Base-by-base conservation (phyloP, 2,329 filamentous ascomycete genomes). In the Magnaporthiopsis poae region DNA sequence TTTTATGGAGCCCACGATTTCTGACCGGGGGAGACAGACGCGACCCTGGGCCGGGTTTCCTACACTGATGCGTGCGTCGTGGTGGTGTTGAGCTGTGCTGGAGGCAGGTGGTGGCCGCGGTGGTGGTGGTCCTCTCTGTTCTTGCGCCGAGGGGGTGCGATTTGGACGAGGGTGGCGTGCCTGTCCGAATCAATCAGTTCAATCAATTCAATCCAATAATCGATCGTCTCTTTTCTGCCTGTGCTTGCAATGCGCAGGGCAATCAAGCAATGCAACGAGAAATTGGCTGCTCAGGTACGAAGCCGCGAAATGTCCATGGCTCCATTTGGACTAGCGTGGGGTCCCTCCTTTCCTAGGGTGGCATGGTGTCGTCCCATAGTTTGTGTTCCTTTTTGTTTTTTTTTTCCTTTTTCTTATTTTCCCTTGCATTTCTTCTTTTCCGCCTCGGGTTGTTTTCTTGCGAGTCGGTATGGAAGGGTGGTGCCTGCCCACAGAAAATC, bases 1-100 rank as follows among this genome's bases (percentile, higher is more conserved):
- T 31, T 75, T 75, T 76, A 74, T 75, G 75, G 75, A 75, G 76
- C 74, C 74, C 75, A 74, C 72, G 72, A 76, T 75, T 75, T 72
- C 72, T 71, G 69, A 70, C 71, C 72, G 70, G 73, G 71, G 64
- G 64, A 63, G 65, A 33, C 63, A 66, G 68, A 69, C 71, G 72
- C 73, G 73, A 73, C 74, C 73, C 71, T 74, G 73, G 73, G 72
- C 73, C 73, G 72, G 71, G 68, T 72, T 74, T 72, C 70, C 71
- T 68, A 46, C 65, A 46, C 65, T 21, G 35, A 62, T 60, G 61
- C 61, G 36, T 62, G 27, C 61, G 61, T 62, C 21, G 63, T 65
- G 63, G 63, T 56, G 29, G 59, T 60, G 59, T 60, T 25, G 56
- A 25, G 59, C 27, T 25, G n/a, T 12, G 59, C 27, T 33, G 29